A percentile compares a stretch with the other conserved stretches of the same genome.
phyloP scores from a whole-genome alignment of 768 basidiomycete species.

The Mycena vitilis region DNA sequence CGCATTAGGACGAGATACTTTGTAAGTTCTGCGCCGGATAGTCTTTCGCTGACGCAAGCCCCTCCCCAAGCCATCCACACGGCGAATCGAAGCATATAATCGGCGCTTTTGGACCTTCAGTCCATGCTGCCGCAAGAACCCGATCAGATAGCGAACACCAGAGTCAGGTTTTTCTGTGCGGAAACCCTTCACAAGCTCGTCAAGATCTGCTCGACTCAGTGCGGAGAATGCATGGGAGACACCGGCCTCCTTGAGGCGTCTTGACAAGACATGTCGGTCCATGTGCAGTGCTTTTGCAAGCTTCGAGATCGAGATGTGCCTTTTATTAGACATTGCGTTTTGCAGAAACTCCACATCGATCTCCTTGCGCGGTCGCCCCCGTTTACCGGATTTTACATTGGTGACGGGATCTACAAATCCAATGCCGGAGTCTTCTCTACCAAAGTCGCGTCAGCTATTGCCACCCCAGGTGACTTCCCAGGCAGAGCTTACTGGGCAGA shows the following conservation, averaged over 20 bases:
- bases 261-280: neutral
- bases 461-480: too few species aligned
- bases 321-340: constrained; percentile 7
- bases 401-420: constrained; percentile 16
- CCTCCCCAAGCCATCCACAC: constrained; percentile 41
- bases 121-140: constrained; percentile 37
- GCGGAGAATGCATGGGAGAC: constrained; percentile 18
- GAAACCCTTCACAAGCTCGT: constrained; percentile 27
- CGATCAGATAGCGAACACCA: constrained; percentile 42
- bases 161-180: constrained; percentile 38
- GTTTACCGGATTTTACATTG: neutral
- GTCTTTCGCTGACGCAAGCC: constrained; percentile 29
- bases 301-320: neutral
- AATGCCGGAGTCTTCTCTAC: constrained; percentile 14
- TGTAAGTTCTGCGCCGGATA: constrained; percentile 34
- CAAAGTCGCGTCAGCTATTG: neutral
- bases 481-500: neutral
- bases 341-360: constrained; percentile 1
- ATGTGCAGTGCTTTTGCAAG: constrained; percentile 1
- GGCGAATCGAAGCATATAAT: constrained; percentile 30
- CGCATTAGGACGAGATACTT: constrained; percentile 36
- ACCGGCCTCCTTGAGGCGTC: neutral
- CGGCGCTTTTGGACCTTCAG: constrained; percentile 36
- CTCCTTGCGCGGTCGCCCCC: constrained; percentile 14
- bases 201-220: constrained; percentile 26